phyloP scores from a whole-genome alignment of 2,329 filamentous ascomycete genomes.

The Beauveria sp. region DNA sequence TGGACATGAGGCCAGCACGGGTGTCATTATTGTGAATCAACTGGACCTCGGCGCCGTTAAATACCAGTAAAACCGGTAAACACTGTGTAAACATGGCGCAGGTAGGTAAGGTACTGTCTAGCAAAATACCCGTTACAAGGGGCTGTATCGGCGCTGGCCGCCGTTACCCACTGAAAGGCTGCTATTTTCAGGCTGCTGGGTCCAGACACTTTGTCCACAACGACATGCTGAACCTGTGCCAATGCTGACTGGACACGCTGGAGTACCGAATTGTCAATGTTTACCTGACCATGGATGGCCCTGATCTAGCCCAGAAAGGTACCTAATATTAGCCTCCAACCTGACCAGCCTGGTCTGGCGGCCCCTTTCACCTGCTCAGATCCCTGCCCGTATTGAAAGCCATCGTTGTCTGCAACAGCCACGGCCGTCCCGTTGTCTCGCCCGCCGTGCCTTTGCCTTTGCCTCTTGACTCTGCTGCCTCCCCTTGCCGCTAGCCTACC shows the following conservation, averaged over 20 bases:
- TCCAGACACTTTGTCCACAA: not conserved
- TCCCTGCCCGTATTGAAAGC: not conserved
- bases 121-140: not conserved
- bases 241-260: too few relatives aligned
- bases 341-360: not conserved
- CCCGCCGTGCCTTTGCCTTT: not conserved
- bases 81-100: too few relatives aligned
- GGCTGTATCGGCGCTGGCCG: not conserved
- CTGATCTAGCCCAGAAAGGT: too few relatives aligned
- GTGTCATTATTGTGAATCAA: too few relatives aligned
- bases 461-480: not conserved
- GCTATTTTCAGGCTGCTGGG: conserved; percentile 4
- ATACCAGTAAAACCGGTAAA: too few relatives aligned
- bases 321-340: not conserved
- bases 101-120: too few relatives aligned
- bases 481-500: not conserved
- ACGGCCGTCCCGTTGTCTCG: not conserved
- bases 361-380: not conserved
- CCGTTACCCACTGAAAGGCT: not conserved
- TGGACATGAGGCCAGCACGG: too few relatives aligned
- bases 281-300: too few relatives aligned
- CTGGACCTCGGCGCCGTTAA: too few relatives aligned
- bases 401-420: not conserved
- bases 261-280: too few relatives aligned
- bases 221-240: not conserved